Evolutionary conservation across 2,329 filamentous ascomycete genomes (phyloP), one percentile per base, ranked within the genome.

Genomic region (Escovopsis weberi): DNA sequence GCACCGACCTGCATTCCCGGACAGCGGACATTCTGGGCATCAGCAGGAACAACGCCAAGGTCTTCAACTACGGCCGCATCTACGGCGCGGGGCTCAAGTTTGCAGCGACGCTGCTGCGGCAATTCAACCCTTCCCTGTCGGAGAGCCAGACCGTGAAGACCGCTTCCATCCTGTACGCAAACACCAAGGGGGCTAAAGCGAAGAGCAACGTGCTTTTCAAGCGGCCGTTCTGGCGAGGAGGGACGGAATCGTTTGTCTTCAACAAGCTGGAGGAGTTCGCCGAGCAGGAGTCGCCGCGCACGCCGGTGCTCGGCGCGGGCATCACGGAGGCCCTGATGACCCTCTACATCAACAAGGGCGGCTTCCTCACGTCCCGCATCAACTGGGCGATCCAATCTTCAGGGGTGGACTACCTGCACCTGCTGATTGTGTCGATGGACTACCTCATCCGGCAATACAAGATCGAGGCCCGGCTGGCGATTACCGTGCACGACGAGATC

Each of bases 371-470:
- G 1, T 93, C 84, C 15, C 81, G 93, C 32, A 96, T 98, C 64
- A 98, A 98, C 58, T 98, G 91, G 91, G 91, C 91, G 3, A 96
- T 98, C 52, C 91, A 98, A 56, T 95, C 88, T 1, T 94, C 85
- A 0, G 91, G 93, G 5, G 89, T 96, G 4, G 93, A 98, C 60
- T 98, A 98, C 59, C 74, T 98, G 2, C 91, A 98, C 56, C 77
- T 98, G 4, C 73, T 98, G 15, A 86, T 98, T 48, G 77, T 96
- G 3, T 73, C 79, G 12, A 98, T 98, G 93, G 88, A 96, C 58
- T 94, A 94, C 56, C 72, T 98, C 3, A 80, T 81, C 42, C 77
- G 86, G 2, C 82, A 81, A 5, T 98, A 83, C 67, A 88, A 85
- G 53, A 77, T 98, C 47, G 63, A 84, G 42, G 87, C 87, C 4